phyloP scores from a whole-genome alignment of 495 filamentous ascomycete genomes.

The Tuber calosporum region DNA sequence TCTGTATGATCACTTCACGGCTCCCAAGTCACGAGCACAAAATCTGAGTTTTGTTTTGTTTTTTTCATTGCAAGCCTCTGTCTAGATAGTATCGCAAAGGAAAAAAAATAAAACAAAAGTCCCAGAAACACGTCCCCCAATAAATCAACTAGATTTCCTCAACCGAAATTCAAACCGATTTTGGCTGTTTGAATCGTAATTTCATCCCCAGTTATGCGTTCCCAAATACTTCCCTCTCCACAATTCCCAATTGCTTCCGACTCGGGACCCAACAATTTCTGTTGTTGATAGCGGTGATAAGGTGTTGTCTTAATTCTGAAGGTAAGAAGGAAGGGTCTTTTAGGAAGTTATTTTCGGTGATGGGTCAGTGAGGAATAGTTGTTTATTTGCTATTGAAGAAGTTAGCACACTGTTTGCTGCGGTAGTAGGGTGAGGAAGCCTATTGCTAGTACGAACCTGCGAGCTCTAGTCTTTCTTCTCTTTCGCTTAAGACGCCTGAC shows the following conservation, averaged over 20 bases:
- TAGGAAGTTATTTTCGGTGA: slow-evolving; percentile 8
- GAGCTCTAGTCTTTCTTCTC: slow-evolving; percentile 43
- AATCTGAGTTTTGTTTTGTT: background rate
- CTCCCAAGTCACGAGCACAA: background rate
- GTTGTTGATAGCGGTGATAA: background rate
- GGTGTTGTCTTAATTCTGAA: background rate
- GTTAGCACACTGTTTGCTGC: slow-evolving; percentile 9
- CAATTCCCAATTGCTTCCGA: background rate
- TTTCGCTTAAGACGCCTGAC: slow-evolving; percentile 42
- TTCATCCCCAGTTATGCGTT: background rate
- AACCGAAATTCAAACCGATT: background rate
- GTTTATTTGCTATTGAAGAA: slow-evolving; percentile 37
- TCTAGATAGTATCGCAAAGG: background rate
- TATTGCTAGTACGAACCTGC: slow-evolving; percentile 27
- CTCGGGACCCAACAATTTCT: background rate
- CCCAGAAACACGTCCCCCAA: background rate
- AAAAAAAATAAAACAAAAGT: background rate
- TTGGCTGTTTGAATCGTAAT: background rate
- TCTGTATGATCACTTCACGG: background rate
- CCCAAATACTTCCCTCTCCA: background rate
- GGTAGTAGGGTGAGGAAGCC: background rate
- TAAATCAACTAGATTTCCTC: background rate
- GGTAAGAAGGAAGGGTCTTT: background rate
- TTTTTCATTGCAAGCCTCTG: background rate
- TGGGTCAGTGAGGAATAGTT: slow-evolving; percentile 30